phyloP scores from a whole-genome alignment of 331 rosid genomes.

The Quercus lobata region DNA sequence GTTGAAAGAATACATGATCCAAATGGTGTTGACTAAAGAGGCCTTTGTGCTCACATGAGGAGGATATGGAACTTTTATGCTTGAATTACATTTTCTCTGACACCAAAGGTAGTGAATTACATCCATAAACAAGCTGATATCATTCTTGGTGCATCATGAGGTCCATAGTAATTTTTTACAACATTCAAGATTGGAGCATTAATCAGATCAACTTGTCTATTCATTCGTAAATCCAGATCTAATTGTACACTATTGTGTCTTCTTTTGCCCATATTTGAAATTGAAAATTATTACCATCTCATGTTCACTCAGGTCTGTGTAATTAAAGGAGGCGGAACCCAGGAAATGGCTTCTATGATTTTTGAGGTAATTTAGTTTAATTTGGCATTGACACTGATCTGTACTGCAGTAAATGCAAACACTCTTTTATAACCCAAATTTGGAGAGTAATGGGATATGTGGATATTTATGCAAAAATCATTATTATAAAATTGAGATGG shows the following conservation, averaged over 20 bases:
- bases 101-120: constrained; percentile 40
- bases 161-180: constrained; percentile 37
- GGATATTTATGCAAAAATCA: too few relatives aligned
- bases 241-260: background rate
- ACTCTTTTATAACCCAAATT: too few relatives aligned
- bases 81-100: constrained; percentile 31
- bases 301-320: constrained; percentile 28
- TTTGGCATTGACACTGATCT: too few relatives aligned
- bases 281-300: background rate
- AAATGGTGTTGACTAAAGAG: background rate
- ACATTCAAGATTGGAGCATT: constrained; percentile 37
- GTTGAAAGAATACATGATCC: background rate
- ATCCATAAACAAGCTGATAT: constrained; percentile 53
- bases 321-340: constrained; percentile 51
- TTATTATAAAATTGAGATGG: too few relatives aligned
- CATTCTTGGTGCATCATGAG: constrained; percentile 44
- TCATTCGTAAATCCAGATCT: too few relatives aligned
- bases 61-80: constrained; percentile 40
- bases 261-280: background rate
- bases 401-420: too few relatives aligned
- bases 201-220: constrained; percentile 24
- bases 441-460: too few relatives aligned
- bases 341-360: too few relatives aligned
- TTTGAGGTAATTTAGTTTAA: too few relatives aligned
- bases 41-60: constrained; percentile 11